Evolutionary conservation across 2,329 filamentous ascomycete species (phyloP), one percentile per base, ranked within the genome.

Genomic region (Cephalotrichum gorgonifer): DNA sequence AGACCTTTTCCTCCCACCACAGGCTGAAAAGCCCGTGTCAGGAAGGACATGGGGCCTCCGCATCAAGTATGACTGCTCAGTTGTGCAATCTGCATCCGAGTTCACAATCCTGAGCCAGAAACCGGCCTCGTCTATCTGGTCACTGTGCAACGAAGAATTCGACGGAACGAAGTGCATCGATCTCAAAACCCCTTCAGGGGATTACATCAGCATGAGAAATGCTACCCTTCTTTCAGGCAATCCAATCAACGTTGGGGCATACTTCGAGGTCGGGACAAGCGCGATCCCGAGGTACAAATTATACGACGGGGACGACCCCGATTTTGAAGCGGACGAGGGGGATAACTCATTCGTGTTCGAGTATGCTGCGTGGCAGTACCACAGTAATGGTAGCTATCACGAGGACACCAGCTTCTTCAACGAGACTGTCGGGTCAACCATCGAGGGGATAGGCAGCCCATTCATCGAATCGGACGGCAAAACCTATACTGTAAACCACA

Each of bases 1-100:
- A 0, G 52, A 53, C 17, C 49, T 55, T 31, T 55, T 55, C 27
- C 43, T 55, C 38, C 39, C 49, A 2, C 52, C 53, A 3, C 53
- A 55, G 43, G 50, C 49, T n/a, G 26, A 44, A 2, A 33, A 30
- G 1, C 52, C 53, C 3, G 26, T 51, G 2, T 51, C 50, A 28
- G 53, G 53, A 11, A 47, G 23, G 4, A 17, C 50, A 6, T 55
- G 50, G 50, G 53, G 53, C 3, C 44, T 55, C 6, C 50, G 50
- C 12, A 31, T 48, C 6, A 31, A 17, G 12, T 55, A 54, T 47
- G 43, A 52, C 33, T 55, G 53, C 28, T 51, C 50, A 12, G 26
- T 47, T 1, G 47, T 54, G 1, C 1, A 47, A 1, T 27, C 49
- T 4, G 49, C 44, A 5, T 55, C 53, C 20, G 44, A 54, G 4